Evolutionary conservation across 192 early-diverging fungal genomes (phyloP), one percentile per base, ranked within the genome.

Genomic region (Dissophora ornata): DNA sequence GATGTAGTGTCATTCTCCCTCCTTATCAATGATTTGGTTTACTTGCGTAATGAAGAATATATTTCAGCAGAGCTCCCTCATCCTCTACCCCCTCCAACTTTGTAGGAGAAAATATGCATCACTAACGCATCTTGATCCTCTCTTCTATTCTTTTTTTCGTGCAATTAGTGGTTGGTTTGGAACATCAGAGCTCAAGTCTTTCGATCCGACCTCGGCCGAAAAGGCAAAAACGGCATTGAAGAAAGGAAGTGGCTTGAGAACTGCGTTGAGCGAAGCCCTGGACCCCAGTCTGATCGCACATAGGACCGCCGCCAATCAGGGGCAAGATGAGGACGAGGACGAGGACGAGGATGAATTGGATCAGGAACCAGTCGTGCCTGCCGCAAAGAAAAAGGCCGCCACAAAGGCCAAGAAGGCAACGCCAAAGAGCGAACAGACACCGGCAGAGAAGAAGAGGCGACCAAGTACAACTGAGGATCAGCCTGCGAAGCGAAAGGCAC

Each of bases 161-260:
- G 36, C 6, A 38, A 6, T 45, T 74, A 80, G 79, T 65, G 79
- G 79, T n/a, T 80, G 79, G 79, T 74, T 80, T 38, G 70, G 79
- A 6, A 29, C 58, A 1, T 50, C 60, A 32, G 79, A 80, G 50
- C 51, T 81, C 36, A 75, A 71, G 47, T 40, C 67, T 2, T 71
- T 81, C 28, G 80, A 81, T 42, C 53, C 69, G 12, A 36, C 54
- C 24, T 55, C 69, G 12, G 69, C 69, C 26, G 69, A 71, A 45
- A 71, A 71, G 36, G 47, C 69, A 57, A 71, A 57, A 18, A 13
- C 36, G 15, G 25, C 60, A 19, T 36, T 63, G 15, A 71, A 57
- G 54, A 71, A 63, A 57, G 69, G 69, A 16, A 71, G 45, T 24
- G 61, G 46, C 13, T 34, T 71, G 19, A 54, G 52, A 28, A 62